Base-by-base conservation (phyloP, 129 eudicot genomes). In the Chrysanthemum seticuspe region DNA sequence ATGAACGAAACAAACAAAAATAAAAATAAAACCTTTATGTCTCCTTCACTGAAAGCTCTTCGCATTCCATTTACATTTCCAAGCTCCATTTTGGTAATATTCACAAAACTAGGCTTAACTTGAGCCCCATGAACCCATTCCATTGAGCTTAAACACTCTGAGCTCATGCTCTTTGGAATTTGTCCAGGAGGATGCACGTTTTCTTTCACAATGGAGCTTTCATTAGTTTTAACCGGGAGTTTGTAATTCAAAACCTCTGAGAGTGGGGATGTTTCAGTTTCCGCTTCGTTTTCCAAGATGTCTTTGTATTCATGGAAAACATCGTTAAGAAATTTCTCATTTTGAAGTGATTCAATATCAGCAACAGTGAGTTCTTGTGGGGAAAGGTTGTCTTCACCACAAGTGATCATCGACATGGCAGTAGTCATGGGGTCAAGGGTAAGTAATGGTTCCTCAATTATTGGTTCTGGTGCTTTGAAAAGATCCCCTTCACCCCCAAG, bases 11-110 rank as follows among this genome's bases (percentile, higher is more conserved):
- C 4, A 70, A 57, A 27, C 29, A 48, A 36, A 48, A 81, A 56
- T 29, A 76, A 54, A 64, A 48, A 77, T 0, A 23, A 61, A 83
- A 95, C 99, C 97, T 90, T 86, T 57, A 95, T 90, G 83, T 95
- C 99, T 77, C 99, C 91, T 80, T 90, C 97, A 72, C 99, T 90
- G 78, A 71, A 90, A 16, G 99, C 90, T 78, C 99, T 83, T 74
- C 99, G 87, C 96, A 94, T 88, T 53, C 87, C 89, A 81, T 86
- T 82, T 64, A 65, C 88, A 74, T 83, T 70, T 45, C 74, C 88
- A 54, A 90, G 83, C 70, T 88, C 91, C 76, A 88, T 8, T 29
- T 83, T 91, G 18, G 76, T 78, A 67, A 83, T 75, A 80, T 86
- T 88, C 25, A 87, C 74, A 80, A 91, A 83, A 58, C 75, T 78